These are phyloP conservation scores for Nemania diffusa DNA, from an alignment of 2,329 filamentous ascomycete species.

Conservation along the genomic window DNA sequence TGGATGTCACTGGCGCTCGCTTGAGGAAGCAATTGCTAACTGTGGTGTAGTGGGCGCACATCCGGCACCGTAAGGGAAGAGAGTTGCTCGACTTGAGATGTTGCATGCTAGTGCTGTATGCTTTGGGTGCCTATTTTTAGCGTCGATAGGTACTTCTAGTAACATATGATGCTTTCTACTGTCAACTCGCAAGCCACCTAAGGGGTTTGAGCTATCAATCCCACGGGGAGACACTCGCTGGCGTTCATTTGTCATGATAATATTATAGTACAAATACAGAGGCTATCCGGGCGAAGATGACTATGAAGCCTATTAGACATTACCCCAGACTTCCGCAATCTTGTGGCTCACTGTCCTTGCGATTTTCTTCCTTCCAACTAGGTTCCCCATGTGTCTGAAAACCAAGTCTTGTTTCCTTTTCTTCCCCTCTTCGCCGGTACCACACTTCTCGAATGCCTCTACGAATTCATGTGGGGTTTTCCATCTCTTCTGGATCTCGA, in stretches of 20 bases:
- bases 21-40: conserved; percentile 9
- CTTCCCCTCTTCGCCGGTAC: conserved; percentile 58
- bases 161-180: neutral
- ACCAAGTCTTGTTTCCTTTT: conserved; percentile 72
- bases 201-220: neutral
- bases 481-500: conserved; percentile 84
- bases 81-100: neutral
- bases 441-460: conserved; percentile 72
- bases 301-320: conserved; percentile 38
- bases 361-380: conserved; percentile 76
- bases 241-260: neutral
- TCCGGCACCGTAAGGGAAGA: conserved; percentile 2
- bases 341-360: conserved; percentile 72
- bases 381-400: conserved; percentile 62
- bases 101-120: neutral
- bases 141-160: neutral
- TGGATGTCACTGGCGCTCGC: conserved; percentile 27
- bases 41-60: conserved; percentile 31
- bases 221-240: neutral
- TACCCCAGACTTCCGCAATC: conserved; percentile 78
- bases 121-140: neutral
- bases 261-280: neutral
- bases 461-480: conserved; percentile 76
- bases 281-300: neutral
- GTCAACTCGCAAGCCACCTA: neutral